phyloP scores from a whole-genome alignment of 768 basidiomycete species.

The Myochromella boudieri region DNA sequence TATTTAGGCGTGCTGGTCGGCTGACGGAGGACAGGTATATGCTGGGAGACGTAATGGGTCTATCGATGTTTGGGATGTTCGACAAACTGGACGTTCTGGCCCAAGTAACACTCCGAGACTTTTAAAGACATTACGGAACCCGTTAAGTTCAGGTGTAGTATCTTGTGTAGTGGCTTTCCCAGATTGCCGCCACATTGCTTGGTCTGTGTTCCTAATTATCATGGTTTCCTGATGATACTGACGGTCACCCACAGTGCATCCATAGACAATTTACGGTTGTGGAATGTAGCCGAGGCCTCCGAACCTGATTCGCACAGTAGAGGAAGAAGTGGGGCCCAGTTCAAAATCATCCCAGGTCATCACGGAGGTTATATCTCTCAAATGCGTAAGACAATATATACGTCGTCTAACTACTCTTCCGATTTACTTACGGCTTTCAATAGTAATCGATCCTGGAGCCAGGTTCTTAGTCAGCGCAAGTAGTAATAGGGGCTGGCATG shows the following conservation, averaged over 20 bases:
- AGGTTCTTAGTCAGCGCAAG: constrained; percentile 89
- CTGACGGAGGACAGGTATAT: constrained; percentile 83
- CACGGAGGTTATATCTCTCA: constrained; percentile 93
- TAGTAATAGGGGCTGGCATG: constrained; percentile 93
- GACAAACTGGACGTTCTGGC: constrained; percentile 68
- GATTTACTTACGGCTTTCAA: constrained; percentile 18
- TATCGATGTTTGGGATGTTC: constrained; percentile 93
- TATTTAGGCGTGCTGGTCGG: constrained; percentile 89
- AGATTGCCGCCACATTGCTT: constrained; percentile 87
- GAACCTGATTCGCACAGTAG: constrained; percentile 64
- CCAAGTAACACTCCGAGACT: constrained; percentile 69
- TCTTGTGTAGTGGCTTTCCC: constrained; percentile 91
- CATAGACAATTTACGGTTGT: constrained; percentile 88
- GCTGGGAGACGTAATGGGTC: constrained; percentile 90
- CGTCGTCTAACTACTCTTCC: neutral
- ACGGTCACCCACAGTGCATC: constrained; percentile 69
- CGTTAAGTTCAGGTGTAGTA: constrained; percentile 85
- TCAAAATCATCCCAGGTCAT: constrained; percentile 95
- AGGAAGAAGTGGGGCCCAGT: constrained; percentile 71
- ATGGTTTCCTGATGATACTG: neutral
- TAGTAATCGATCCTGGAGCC: constrained; percentile 84
- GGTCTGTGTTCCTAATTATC: constrained; percentile 48
- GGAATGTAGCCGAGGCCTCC: constrained; percentile 84
- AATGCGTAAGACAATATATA: constrained; percentile 67
- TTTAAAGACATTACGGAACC: constrained; percentile 82